phyloP scores from a whole-genome alignment of 345 rosid genomes.

The Noccaea caerulescens region DNA sequence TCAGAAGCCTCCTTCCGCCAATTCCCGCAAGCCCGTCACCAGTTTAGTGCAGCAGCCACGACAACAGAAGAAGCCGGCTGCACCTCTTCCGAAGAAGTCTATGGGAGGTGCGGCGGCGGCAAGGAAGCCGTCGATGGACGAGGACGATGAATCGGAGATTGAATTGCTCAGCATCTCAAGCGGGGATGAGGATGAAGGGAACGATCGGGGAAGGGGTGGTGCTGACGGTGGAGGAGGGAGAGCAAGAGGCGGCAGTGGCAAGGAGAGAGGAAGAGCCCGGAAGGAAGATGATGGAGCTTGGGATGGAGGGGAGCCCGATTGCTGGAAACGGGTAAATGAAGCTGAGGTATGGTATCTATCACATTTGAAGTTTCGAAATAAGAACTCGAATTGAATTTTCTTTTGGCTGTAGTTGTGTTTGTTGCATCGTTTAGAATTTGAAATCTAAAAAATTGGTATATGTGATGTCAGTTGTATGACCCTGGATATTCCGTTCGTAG shows the following conservation, averaged over 20 bases:
- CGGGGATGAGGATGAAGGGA: slow-evolving; percentile 79
- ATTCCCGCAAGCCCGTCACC: slow-evolving; percentile 62
- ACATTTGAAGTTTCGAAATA: not conserved
- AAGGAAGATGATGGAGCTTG: slow-evolving; percentile 67
- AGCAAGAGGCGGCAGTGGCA: slow-evolving; percentile 42
- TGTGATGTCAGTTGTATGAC: slow-evolving; percentile 2
- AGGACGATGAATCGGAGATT: slow-evolving; percentile 92
- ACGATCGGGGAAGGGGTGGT: slow-evolving; percentile 48
- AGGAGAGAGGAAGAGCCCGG: slow-evolving; percentile 46
- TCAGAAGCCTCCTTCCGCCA: slow-evolving; percentile 54
- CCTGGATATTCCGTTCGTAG: not conserved
- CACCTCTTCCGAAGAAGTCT: slow-evolving; percentile 39
- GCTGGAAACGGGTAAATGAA: slow-evolving; percentile 92
- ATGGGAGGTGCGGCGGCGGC: slow-evolving; percentile 34
- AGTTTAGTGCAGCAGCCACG: slow-evolving; percentile 73
- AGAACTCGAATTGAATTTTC: not conserved
- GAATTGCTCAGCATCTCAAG: slow-evolving; percentile 99
- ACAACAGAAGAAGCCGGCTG: slow-evolving; percentile 32
- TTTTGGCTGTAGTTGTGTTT: not conserved
- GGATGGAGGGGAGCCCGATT: slow-evolving; percentile 93
- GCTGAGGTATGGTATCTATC: slow-evolving; percentile 59
- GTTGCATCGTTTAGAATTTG: not conserved
- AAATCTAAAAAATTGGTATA: not conserved
- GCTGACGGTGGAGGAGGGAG: slow-evolving; percentile 45
- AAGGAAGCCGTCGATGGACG: slow-evolving; percentile 55